A percentile compares a stretch with the other conserved stretches of the same genome.
These are phyloP conservation scores for Arthrinium puccinioides DNA, from an alignment of 2,329 filamentous ascomycete genomes.

Conservation along the genomic window DNA sequence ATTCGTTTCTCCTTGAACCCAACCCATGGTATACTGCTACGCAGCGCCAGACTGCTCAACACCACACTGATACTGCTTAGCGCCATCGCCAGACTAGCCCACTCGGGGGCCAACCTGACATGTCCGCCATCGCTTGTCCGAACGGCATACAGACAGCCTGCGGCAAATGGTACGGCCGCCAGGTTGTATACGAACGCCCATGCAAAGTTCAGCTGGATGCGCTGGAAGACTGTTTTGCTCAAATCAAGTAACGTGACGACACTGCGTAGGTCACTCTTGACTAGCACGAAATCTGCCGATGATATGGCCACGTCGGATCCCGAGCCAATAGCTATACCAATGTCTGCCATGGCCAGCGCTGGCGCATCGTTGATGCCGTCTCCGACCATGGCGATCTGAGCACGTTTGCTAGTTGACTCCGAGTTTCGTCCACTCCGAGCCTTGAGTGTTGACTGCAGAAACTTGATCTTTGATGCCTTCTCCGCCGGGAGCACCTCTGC, in stretches of 20 bases:
- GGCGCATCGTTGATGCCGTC: conserved; percentile 88
- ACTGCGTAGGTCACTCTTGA: conserved; percentile 61
- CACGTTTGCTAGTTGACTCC: conserved; percentile 21
- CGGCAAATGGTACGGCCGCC: conserved; percentile 70
- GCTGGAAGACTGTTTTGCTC: conserved; percentile 62
- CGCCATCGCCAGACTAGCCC: conserved; percentile 90
- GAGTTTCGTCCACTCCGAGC: conserved; percentile 14
- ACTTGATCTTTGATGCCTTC: conserved; percentile 66
- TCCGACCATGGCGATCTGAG: conserved; percentile 72
- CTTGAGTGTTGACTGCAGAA: conserved; percentile 48
- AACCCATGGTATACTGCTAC: background rate
- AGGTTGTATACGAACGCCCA: conserved; percentile 84
- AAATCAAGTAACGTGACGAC: conserved; percentile 69
- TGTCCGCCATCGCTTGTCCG: conserved; percentile 37
- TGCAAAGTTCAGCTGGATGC: conserved; percentile 77
- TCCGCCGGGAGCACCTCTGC: conserved; percentile 80
- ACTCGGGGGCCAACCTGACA: conserved; percentile 66
- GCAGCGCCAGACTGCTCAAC: conserved; percentile 66
- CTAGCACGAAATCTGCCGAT: conserved; percentile 74
- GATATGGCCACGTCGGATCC: conserved; percentile 80
- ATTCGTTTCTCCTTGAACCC: background rate
- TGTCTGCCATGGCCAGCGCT: conserved; percentile 71
- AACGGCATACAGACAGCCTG: conserved; percentile 65
- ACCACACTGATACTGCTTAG: conserved; percentile 87
- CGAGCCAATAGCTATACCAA: conserved; percentile 76